Evolutionary conservation across 1,284 basidiomycete species (phyloP), one percentile per base, ranked within the genome.

Genomic region (Austroboletus olivaceoglutinosus): DNA sequence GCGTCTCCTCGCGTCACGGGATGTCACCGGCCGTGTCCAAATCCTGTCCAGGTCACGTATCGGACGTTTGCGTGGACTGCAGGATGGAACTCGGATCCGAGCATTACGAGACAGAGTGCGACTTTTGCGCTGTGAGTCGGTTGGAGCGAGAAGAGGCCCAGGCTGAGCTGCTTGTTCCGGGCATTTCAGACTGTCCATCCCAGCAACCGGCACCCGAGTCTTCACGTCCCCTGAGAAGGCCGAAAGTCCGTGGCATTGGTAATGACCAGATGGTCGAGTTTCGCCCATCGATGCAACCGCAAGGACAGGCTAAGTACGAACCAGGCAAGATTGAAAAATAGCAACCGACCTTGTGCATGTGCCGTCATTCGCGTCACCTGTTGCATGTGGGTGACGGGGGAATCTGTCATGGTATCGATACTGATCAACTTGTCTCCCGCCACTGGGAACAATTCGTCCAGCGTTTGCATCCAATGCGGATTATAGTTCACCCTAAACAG

Each of bases 1-100:
- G 41, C 68, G 65, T 41, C 53, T 65, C 47, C 64, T 68, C 23
- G 54, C 39, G 43, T 68, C 64, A 54, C 53, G 52, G 41, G 64
- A 49, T 25, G 55, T 45, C 21, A 50, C 48, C 6, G 67, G 58
- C 41, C 60, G 54, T 7, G 53, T 59, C 62, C 55, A 50, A 50
- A 67, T 49, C 40, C 53, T 61, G 25, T 68, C 59, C 22, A 52
- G 45, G 33, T 64, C 61, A 34, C 54, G 51, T 30, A 58, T 39
- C 23, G 53, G 55, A 30, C 38, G 46, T 40, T 51, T 60, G 31
- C 51, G 53, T 34, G 63, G 65, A 37, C 59, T 63, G 18, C 38
- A 52, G n/a, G 65, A 56, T 2, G 52, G 48, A 40, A 62, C 45
- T 30, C 55, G 46, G 29, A 31, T 48, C 30, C 52, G 53, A 9